These are phyloP conservation scores for Murraya koenigii DNA, from an alignment of 345 rosid genomes.

Conservation along the genomic window DNA sequence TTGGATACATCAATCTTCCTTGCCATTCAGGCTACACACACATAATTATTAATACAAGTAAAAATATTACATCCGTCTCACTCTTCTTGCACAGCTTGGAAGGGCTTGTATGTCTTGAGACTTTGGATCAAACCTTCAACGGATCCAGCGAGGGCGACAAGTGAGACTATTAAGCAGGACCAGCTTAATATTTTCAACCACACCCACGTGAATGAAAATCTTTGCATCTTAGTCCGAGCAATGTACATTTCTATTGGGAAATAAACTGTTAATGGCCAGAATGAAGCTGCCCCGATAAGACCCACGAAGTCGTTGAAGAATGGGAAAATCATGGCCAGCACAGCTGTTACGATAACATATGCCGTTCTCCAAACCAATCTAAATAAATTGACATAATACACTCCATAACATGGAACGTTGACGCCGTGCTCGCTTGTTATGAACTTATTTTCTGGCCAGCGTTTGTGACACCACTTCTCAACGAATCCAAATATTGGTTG, in stretches of 20 bases:
- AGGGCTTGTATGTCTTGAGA: constrained; percentile 70
- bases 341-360: constrained; percentile 58
- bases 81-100: constrained; percentile 30
- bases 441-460: constrained; percentile 67
- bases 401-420: constrained; percentile 40
- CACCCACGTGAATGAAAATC: constrained; percentile 60
- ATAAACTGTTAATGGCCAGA: constrained; percentile 88
- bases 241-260: constrained; percentile 90
- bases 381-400: constrained; percentile 48
- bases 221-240: constrained; percentile 41
- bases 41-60: background rate
- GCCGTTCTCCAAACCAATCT: constrained; percentile 72
- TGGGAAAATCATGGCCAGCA: constrained; percentile 80
- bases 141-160: constrained; percentile 72
- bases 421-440: constrained; percentile 45
- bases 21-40: background rate
- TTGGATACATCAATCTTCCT: background rate
- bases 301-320: constrained; percentile 89
- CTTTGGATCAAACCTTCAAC: constrained; percentile 54
- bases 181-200: constrained; percentile 56
- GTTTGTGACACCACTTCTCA: constrained; percentile 41
- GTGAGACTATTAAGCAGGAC: constrained; percentile 59
- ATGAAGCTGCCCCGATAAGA: constrained; percentile 67
- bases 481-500: constrained; percentile 71
- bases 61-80: constrained; percentile 6